Base-by-base conservation (phyloP, 1,284 basidiomycete genomes). In the Sutorius eximius region DNA sequence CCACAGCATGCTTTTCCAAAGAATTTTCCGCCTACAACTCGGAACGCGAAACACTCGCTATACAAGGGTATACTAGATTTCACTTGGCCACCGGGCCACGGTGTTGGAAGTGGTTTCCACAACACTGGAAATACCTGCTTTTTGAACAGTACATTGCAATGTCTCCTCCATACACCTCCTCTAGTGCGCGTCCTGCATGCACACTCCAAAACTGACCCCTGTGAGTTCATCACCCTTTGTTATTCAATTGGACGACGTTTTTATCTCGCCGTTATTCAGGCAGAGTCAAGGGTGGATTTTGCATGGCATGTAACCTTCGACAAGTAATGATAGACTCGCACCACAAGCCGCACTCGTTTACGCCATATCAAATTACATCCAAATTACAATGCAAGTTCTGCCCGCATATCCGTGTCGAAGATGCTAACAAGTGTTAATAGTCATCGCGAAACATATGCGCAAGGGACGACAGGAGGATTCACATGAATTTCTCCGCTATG, bases 51-150 rank as follows among this genome's bases (percentile, higher is more conserved):
- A 45, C 58, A 70, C 51, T 72, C 75, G 46, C 73, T 88, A 16
- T 79, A 81, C 62, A 69, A 74, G 11, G 75, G 77, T 38, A 70
- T 77, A 34, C 78, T 90, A 52, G 83, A 87, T 59, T 70, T 77
- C 45, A 68, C 82, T 50, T 89, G 77, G 66, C 85, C 86, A 1
- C 52, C 68, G 18, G 69, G 67, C 44, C 70, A 70, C 51, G 67
- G 64, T 50, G 71, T 82, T 55, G 89, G 82, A 20, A 71, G 68
- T 54, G 96, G 96, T 1, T 77, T 99, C 36, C 77, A 85, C 66
- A 99, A 99, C 73, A 86, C 78, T n/a, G 94, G 94, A 48, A 99
- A 98, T 71, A 97, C 94, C 1, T 99, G 97, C 74, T 99, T 98
- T 73, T 78, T 98, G 64, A 99, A 99, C 73, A 95, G 93, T 60